A percentile compares a stretch with the other conserved stretches of the same genome.
Conservation (phyloP, 2,329 filamentous ascomycete genomes). For the Scytalidium sp. region DNA sequence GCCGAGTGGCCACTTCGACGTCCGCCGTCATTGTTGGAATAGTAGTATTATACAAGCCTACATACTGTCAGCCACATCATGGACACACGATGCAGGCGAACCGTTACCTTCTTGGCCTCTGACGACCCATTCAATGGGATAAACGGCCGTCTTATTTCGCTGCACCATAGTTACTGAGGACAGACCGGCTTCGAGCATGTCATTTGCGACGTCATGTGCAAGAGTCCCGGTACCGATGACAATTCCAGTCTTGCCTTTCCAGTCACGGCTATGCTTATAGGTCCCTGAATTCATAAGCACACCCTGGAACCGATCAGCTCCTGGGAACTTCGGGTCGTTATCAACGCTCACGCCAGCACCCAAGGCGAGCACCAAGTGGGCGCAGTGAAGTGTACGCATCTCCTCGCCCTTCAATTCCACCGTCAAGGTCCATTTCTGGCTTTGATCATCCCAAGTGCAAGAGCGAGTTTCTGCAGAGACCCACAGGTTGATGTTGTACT, state of each 20-base stretch:
- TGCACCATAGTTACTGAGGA: slow-evolving; percentile 40
- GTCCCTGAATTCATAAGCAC: slow-evolving; percentile 4
- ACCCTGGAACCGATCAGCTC: slow-evolving; percentile 32
- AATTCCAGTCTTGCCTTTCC: slow-evolving; percentile 54
- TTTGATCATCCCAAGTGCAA: slow-evolving; percentile 38
- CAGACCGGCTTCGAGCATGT: slow-evolving; percentile 58
- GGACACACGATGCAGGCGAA: too few species aligned
- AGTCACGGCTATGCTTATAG: slow-evolving; percentile 25
- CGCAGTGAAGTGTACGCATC: slow-evolving; percentile 34
- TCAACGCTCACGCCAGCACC: slow-evolving; percentile 52
- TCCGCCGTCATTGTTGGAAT: slow-evolving; percentile 5
- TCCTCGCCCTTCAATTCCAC: slow-evolving; percentile 46
- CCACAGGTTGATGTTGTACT: slow-evolving; percentile 68
- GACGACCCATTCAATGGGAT: slow-evolving; percentile 7
- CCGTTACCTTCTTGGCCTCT: slow-evolving; percentile 2
- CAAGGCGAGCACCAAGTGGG: slow-evolving; percentile 42
- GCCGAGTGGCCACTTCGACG: not conserved
- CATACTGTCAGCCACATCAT: too few species aligned
- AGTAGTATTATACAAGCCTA: slow-evolving; percentile 5
- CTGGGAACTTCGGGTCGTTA: slow-evolving; percentile 58
- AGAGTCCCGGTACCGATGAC: slow-evolving; percentile 67
- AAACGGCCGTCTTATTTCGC: slow-evolving; percentile 30
- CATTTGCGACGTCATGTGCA: slow-evolving; percentile 64
- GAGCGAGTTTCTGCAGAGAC: slow-evolving; percentile 49
- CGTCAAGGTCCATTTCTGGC: slow-evolving; percentile 44